These are phyloP conservation scores for Triticum urartu DNA, from an alignment of 176 grass and related monocot genomes.

Conservation along the genomic window DNA sequence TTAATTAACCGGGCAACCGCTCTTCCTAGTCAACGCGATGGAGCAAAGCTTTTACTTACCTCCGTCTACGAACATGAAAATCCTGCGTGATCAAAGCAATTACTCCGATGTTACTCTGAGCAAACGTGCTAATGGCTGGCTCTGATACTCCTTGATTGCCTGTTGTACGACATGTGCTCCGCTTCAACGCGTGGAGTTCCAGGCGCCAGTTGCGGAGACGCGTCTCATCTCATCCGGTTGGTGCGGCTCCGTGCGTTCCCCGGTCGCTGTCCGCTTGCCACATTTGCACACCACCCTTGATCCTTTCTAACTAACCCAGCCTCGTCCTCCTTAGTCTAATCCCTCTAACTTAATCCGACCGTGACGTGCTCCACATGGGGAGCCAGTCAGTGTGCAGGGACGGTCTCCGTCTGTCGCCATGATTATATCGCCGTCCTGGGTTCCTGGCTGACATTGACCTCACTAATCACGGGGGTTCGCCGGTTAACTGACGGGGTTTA, in stretches of 20 bases:
- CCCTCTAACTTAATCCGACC: neutral
- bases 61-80: too few species aligned
- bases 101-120: neutral
- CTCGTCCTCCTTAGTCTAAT: neutral
- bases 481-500: neutral
- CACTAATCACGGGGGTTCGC: neutral
- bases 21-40: too few species aligned
- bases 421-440: neutral
- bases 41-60: too few species aligned
- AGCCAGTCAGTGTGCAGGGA: neutral
- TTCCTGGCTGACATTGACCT: constrained; percentile 14
- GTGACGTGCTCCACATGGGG: neutral
- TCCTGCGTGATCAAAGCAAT: neutral
- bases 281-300: constrained; percentile 14
- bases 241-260: neutral
- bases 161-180: neutral
- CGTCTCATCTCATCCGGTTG: neutral
- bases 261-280: constrained; percentile 2
- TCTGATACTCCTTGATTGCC: neutral
- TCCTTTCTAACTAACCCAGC: neutral
- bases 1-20: too few species aligned
- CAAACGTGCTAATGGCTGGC: neutral
- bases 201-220: constrained; percentile 1
- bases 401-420: neutral
- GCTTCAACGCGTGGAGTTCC: neutral